Evolutionary conservation across 768 basidiomycete species (phyloP).

Genomic region (Boletus sp.): DNA sequence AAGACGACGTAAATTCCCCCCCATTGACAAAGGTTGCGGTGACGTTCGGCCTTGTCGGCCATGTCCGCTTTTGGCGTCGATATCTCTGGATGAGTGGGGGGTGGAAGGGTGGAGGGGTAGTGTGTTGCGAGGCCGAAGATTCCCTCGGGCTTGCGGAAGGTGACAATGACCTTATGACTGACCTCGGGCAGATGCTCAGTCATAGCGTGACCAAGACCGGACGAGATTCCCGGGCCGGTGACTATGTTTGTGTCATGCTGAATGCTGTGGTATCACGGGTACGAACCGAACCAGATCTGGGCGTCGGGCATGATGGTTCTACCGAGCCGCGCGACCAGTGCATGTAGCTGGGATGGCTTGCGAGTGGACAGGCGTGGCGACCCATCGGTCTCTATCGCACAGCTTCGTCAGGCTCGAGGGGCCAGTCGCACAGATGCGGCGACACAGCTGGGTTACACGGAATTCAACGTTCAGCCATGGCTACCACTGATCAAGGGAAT

Average conservation of each 20-base stretch:
- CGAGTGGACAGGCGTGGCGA: background rate
- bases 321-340: background rate
- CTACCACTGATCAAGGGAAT: background rate
- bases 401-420: background rate
- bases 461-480: background rate
- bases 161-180: background rate
- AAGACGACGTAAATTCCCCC: background rate
- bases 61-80: background rate
- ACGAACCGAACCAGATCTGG: background rate
- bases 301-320: slow-evolving; percentile 12
- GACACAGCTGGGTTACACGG: background rate
- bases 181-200: background rate
- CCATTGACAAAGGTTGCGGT: background rate
- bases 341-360: background rate
- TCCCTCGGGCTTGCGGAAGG: background rate
- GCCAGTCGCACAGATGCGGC: background rate
- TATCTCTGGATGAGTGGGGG: too few species aligned
- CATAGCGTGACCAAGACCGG: background rate
- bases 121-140: background rate
- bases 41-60: background rate
- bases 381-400: background rate
- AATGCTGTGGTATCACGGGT: background rate
- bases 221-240: background rate
- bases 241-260: background rate
- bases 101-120: too few species aligned